Evolutionary conservation across 2,329 filamentous ascomycete species (phyloP).

Genomic region (Daldinia sp.): DNA sequence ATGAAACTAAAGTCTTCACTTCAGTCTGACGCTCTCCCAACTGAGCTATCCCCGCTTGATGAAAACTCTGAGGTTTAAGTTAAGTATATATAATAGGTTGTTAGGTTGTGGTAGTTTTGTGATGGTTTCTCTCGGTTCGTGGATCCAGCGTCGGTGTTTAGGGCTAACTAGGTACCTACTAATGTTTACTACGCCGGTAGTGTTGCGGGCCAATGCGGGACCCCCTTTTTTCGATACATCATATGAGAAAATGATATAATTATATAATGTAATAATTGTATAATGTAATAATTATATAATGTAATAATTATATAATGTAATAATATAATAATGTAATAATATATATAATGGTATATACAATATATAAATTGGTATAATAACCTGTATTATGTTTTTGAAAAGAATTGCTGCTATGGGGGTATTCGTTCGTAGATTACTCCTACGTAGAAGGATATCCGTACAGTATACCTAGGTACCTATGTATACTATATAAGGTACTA

Average conservation of each 20-base stretch:
- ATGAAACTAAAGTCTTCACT: slow-evolving; percentile 28
- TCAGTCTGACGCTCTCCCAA: slow-evolving; percentile 40
- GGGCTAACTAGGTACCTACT: background rate
- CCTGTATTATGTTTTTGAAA: background rate
- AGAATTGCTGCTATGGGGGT: background rate
- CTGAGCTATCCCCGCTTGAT: slow-evolving; percentile 33
- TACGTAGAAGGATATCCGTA: slow-evolving; percentile 5
- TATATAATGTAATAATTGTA: too few relatives aligned
- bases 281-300: too few relatives aligned
- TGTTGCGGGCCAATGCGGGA: background rate
- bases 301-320: too few relatives aligned
- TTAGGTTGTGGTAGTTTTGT: background rate
- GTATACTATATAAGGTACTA: too few relatives aligned
- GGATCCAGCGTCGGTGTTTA: background rate
- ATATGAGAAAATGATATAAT: too few relatives aligned
- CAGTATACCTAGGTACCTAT: background rate
- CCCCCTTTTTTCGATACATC: background rate
- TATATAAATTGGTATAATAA: background rate
- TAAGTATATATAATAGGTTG: too few relatives aligned
- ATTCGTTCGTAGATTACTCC: slow-evolving; percentile 5
- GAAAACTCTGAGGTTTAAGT: background rate
- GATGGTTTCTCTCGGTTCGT: slow-evolving; percentile 1
- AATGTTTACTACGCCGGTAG: background rate
- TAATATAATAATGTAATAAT: too few relatives aligned
- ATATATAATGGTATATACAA: background rate